Percentiles rank a stretch among this genome's conserved stretches.
Evolutionary conservation across 192 early-diverging fungal genomes (phyloP).

Genomic region (Gonapodya sp.): DNA sequence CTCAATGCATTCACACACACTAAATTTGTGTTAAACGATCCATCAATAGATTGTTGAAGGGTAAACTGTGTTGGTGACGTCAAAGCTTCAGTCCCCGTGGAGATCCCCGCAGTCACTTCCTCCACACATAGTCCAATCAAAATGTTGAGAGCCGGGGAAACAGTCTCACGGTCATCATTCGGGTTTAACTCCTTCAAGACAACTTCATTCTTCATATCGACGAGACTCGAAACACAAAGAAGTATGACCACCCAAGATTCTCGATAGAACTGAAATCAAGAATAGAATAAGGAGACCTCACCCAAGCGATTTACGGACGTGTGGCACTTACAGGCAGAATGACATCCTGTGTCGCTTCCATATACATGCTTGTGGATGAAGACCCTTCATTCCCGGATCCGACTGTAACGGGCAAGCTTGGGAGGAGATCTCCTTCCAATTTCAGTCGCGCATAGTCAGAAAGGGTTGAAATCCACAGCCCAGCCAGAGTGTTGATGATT

Average conservation of each 20-base stretch:
- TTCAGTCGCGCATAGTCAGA: slow-evolving; percentile 46
- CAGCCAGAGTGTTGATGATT: slow-evolving; percentile 32
- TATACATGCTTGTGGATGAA: slow-evolving; percentile 44
- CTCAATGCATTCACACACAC: slow-evolving; percentile 42
- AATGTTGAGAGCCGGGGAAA: slow-evolving; percentile 27
- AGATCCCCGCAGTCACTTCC: slow-evolving; percentile 30
- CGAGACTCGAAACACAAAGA: slow-evolving; percentile 41
- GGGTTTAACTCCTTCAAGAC: slow-evolving; percentile 33
- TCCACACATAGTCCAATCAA: slow-evolving; percentile 65
- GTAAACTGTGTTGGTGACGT: slow-evolving; percentile 19
- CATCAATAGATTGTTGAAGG: slow-evolving; percentile 19
- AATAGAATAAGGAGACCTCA: neutral
- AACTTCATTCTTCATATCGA: slow-evolving; percentile 29
- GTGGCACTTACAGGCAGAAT: slow-evolving; percentile 44
- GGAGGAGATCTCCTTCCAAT: slow-evolving; percentile 4
- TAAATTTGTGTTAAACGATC: slow-evolving; percentile 22
- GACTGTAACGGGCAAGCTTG: neutral
- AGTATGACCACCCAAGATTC: slow-evolving; percentile 46
- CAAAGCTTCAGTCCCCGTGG: neutral
- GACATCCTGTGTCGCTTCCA: slow-evolving; percentile 56
- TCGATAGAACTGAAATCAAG: slow-evolving; percentile 35
- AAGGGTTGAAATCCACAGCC: slow-evolving; percentile 51
- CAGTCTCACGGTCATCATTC: neutral
- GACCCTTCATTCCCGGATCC: neutral
- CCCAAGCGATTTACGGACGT: slow-evolving; percentile 4